A percentile compares a stretch with the other conserved stretches of the same genome.
Evolutionary conservation across 1,284 basidiomycete genomes (phyloP).

Genomic region (Heterobasidion parviporum): DNA sequence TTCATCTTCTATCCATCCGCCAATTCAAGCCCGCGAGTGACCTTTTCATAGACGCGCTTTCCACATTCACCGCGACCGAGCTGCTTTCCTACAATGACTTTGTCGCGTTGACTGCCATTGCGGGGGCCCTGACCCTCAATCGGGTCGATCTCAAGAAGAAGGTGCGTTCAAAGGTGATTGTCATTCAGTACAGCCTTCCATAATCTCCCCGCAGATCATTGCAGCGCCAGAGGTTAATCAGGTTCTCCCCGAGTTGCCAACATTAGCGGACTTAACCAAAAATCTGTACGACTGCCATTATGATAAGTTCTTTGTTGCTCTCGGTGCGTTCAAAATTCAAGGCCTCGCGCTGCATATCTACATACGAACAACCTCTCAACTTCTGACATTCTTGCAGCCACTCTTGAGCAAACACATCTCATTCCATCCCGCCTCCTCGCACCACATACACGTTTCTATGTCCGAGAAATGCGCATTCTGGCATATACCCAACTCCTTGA

Average conservation of each 20-base stretch:
- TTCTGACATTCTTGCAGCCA: constrained; percentile 37
- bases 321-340: constrained; percentile 38
- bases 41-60: constrained; percentile 84
- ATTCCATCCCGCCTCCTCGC: constrained; percentile 81
- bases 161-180: constrained; percentile 29
- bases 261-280: constrained; percentile 63
- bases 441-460: constrained; percentile 86
- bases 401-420: constrained; percentile 83
- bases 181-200: not conserved
- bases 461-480: constrained; percentile 94
- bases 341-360: no score
- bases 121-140: constrained; percentile 71
- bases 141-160: constrained; percentile 91
- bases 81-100: constrained; percentile 89
- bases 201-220: constrained; percentile 39
- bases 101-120: constrained; percentile 80
- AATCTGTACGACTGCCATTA: constrained; percentile 91
- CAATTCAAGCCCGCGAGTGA: constrained; percentile 66
- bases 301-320: constrained; percentile 86
- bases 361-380: not conserved
- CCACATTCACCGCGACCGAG: constrained; percentile 92
- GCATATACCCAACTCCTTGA: constrained; percentile 92
- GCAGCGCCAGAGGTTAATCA: constrained; percentile 65
- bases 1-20: constrained; percentile 83
- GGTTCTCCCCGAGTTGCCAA: constrained; percentile 62